Evolutionary conservation across 805 yeast genomes (phyloP), one percentile per base, ranked within the genome.

Genomic region (Zygosaccharomyces lentus): DNA sequence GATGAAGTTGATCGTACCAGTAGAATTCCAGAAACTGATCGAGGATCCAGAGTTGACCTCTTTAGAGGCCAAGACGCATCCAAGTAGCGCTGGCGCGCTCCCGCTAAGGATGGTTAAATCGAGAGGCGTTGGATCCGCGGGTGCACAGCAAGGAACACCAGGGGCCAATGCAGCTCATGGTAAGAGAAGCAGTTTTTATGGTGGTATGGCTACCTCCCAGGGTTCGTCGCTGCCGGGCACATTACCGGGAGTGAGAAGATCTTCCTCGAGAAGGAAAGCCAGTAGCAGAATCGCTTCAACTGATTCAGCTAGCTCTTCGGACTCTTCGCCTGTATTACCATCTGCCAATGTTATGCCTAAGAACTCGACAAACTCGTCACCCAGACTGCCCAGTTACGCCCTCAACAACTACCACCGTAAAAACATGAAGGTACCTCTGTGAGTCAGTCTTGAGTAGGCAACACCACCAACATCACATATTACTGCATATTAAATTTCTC

Each of bases 151-250:
- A 17, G 41, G 41, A 16, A 15, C 34, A 2, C 37, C 52, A 1
- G 44, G 41, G 16, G 23, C 47, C 6, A 45, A 38, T 13, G 17
- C 37, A 17, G 21, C 51, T n/a, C 46, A 49, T 8, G 35, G 42
- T 8, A 59, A 59, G 37, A 52, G 62, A 47, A 57, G 59, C 40
- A 57, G 59, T 37, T 59, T 56, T 34, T 59, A 59, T 42, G 64
- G 64, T 4, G 52, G 52, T 9, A 37, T 54, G 15, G 46, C 49
- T 24, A 35, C 54, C 9, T 48, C 53, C 12, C 48, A 52, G 9
- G 45, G 38, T n/a, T 51, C 59, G 7, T 34, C 49, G 6, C 19
- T 42, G 25, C 43, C 53, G 3, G 53, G 48, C 9, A 38, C 51
- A n/a, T 45, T 58, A 23, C 62, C 62, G 2, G 59, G 61, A 17